phyloP scores from a whole-genome alignment of 768 basidiomycete genomes.

The Leccinum subtestaceum region DNA sequence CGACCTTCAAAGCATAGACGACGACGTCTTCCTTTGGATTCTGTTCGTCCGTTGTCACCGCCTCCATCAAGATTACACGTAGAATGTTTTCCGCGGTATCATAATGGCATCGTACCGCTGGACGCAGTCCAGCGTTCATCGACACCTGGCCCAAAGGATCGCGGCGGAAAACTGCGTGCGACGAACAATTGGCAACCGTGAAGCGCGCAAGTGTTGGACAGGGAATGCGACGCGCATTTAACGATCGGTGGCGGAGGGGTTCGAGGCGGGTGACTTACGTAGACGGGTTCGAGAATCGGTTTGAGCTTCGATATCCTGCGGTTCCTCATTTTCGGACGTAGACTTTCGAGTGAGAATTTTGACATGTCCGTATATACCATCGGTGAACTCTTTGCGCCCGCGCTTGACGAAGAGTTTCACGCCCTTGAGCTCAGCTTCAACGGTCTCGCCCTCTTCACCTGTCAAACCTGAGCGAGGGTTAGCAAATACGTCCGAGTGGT shows the following conservation, averaged over 20 bases:
- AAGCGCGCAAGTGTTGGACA: neutral
- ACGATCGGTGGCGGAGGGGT: constrained; percentile 19
- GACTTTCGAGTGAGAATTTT: constrained; percentile 49
- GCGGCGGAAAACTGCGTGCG: constrained; percentile 57
- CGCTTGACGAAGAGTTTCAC: constrained; percentile 50
- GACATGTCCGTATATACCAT: constrained; percentile 58
- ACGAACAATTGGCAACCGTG: neutral
- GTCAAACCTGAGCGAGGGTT: constrained; percentile 36
- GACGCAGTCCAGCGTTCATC: constrained; percentile 58
- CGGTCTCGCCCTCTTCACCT: constrained; percentile 64
- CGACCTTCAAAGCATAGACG: constrained; percentile 64
- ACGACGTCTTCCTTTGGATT: constrained; percentile 42
- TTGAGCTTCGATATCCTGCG: constrained; percentile 7
- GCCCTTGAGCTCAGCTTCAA: constrained; percentile 55
- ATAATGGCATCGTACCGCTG: constrained; percentile 56
- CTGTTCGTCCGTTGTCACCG: constrained; percentile 27
- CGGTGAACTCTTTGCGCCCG: constrained; percentile 47
- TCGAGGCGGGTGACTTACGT: constrained; percentile 29
- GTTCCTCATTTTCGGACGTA: neutral
- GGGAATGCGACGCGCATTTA: constrained; percentile 10
- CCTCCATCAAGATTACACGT: constrained; percentile 54
- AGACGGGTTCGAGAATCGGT: constrained; percentile 26
- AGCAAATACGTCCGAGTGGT: neutral
- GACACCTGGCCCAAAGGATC: constrained; percentile 70
- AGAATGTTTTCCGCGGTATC: constrained; percentile 54